A percentile compares a stretch with the other conserved stretches of the same genome.
Evolutionary conservation across 129 eudicot genomes (phyloP).

Genomic region (Lactuca saligna): DNA sequence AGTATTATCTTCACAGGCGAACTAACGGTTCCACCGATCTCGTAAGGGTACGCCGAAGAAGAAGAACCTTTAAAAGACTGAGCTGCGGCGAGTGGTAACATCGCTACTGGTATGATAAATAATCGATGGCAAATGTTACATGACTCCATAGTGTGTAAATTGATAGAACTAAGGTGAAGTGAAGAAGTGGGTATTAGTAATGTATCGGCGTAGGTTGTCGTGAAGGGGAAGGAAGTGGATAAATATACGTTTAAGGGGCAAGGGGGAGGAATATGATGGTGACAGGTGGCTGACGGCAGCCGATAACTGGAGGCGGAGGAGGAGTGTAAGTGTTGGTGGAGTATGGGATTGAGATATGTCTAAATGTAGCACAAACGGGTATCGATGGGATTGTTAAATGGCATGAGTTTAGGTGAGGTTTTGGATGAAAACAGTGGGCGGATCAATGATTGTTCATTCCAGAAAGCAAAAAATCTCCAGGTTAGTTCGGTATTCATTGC

Average conservation of each 20-base stretch:
- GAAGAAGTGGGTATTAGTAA: constrained; percentile 1
- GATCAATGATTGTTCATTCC: constrained; percentile 8
- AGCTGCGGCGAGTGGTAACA: constrained; percentile 16
- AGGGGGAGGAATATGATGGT: constrained; percentile 3
- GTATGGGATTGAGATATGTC: constrained; percentile 26
- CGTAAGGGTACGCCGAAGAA: constrained; percentile 25
- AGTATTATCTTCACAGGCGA: constrained; percentile 29
- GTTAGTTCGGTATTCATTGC: constrained; percentile 10
- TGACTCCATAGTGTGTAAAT: constrained; percentile 4
- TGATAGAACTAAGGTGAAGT: neutral
- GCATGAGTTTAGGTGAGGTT: constrained; percentile 6
- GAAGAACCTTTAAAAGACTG: constrained; percentile 3
- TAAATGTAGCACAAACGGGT: constrained; percentile 21
- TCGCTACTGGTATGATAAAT: neutral
- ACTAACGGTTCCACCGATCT: constrained; percentile 10
- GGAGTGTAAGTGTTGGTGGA: constrained; percentile 16
- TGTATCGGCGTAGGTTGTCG: constrained; percentile 19
- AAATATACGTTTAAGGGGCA: neutral
- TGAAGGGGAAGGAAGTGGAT: constrained; percentile 22
- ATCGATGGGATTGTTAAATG: constrained; percentile 4
- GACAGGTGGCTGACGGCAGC: constrained; percentile 24
- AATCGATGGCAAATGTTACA: constrained; percentile 1
- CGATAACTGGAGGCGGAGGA: constrained; percentile 12
- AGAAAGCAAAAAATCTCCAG: constrained; percentile 21
- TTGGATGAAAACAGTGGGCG: constrained; percentile 12